Evolutionary conservation across 306 rosid genomes (phyloP).

Genomic region (Trifolium pratense): DNA sequence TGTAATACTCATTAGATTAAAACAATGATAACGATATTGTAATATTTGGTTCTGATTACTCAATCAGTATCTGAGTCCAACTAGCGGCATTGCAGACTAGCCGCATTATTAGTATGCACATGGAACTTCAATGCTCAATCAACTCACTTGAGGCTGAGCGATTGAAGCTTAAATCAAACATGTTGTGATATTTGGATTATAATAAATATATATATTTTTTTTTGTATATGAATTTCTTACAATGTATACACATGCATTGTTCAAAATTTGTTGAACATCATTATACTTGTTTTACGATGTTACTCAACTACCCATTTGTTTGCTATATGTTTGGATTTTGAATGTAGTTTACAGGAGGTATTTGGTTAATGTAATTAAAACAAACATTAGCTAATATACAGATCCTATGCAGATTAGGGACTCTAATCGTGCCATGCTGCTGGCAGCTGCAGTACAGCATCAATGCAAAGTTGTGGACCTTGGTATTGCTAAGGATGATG

Average conservation of each 20-base stretch:
- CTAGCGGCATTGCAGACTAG: background rate
- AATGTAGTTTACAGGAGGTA: constrained; percentile 5
- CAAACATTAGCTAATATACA: constrained; percentile 40
- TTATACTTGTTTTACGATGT: constrained; percentile 5
- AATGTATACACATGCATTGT: background rate
- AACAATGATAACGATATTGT: background rate
- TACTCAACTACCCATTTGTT: constrained; percentile 16
- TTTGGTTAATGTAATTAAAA: constrained; percentile 28
- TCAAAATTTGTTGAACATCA: constrained; percentile 10
- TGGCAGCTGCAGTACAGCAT: constrained; percentile 77
- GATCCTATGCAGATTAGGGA: constrained; percentile 81
- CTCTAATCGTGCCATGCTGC: constrained; percentile 91
- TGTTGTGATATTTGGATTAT: constrained; percentile 9
- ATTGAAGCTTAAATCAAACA: constrained; percentile 22
- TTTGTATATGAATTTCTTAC: no score
- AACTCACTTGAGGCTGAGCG: background rate
- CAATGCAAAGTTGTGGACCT: constrained; percentile 83
- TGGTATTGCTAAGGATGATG: constrained; percentile 83
- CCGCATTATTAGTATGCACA: background rate
- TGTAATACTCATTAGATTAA: background rate
- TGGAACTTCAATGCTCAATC: background rate
- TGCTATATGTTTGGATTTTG: constrained; percentile 32
- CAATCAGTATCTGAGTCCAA: background rate
- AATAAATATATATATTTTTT: no score
- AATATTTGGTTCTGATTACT: constrained; percentile 24